Evolutionary conservation across 2,329 filamentous ascomycete genomes (phyloP).

Genomic region (Metarhizium anisopliae): DNA sequence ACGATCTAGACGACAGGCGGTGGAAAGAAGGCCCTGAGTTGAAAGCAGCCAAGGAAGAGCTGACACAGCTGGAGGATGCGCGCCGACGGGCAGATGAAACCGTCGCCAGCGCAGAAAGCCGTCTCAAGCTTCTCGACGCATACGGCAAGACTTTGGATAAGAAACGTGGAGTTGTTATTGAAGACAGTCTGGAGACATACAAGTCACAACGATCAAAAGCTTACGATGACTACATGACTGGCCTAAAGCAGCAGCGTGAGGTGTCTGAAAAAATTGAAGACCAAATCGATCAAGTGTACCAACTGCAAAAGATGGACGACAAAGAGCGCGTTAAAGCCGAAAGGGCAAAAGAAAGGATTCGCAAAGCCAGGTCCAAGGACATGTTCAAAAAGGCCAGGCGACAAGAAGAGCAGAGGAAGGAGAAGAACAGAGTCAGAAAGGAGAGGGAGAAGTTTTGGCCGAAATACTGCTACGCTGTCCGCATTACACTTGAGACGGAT

Average conservation of each 20-base stretch:
- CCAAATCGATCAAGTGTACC: slow-evolving; percentile 22
- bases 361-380: slow-evolving; percentile 26
- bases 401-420: slow-evolving; percentile 27
- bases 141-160: slow-evolving; percentile 28
- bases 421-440: slow-evolving; percentile 32
- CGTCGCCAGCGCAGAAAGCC: slow-evolving; percentile 19
- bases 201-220: slow-evolving; percentile 31
- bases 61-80: slow-evolving; percentile 18
- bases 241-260: slow-evolving; percentile 19
- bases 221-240: slow-evolving; percentile 31
- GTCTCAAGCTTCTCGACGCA: slow-evolving; percentile 31
- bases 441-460: slow-evolving; percentile 41
- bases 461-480: slow-evolving; percentile 35
- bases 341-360: slow-evolving; percentile 22
- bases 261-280: slow-evolving; percentile 23
- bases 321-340: slow-evolving; percentile 18
- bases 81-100: slow-evolving; percentile 12
- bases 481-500: slow-evolving; percentile 38
- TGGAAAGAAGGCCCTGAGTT: slow-evolving; percentile 9
- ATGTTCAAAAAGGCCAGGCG: slow-evolving; percentile 25
- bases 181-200: slow-evolving; percentile 30
- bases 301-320: slow-evolving; percentile 18
- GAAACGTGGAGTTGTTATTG: slow-evolving; percentile 25
- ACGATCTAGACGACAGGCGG: slow-evolving; percentile 15
- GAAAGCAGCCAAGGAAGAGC: slow-evolving; percentile 16